phyloP scores from a whole-genome alignment of 2,329 filamentous ascomycete species.

The Fusarium concolor region DNA sequence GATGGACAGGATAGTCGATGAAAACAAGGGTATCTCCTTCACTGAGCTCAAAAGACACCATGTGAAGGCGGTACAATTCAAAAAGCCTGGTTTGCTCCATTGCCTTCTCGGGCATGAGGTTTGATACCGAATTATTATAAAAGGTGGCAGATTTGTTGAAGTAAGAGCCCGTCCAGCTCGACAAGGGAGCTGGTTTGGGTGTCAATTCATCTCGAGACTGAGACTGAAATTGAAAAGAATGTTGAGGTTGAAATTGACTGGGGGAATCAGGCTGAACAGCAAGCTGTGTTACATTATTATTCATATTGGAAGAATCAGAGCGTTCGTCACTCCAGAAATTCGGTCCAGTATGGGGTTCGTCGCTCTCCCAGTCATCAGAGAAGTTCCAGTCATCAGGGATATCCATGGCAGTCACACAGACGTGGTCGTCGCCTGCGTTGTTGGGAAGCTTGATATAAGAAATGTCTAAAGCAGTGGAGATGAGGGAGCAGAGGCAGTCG shows the following conservation, averaged over 20 bases:
- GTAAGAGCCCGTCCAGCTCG: constrained; percentile 23
- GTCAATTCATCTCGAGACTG: background rate
- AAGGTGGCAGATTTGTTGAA: constrained; percentile 36
- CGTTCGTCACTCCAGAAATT: background rate
- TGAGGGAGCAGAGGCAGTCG: background rate
- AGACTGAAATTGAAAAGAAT: background rate
- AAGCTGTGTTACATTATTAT: background rate
- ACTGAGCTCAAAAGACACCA: constrained; percentile 43
- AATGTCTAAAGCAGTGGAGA: background rate
- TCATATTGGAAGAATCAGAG: background rate
- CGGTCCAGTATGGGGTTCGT: background rate
- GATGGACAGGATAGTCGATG: constrained; percentile 53
- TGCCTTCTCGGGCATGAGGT: constrained; percentile 25
- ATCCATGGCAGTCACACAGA: constrained; percentile 17
- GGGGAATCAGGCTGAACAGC: background rate
- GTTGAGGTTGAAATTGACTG: background rate
- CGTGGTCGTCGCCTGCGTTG: background rate
- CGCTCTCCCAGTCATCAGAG: constrained; percentile 1
- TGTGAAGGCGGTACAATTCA: constrained; percentile 47
- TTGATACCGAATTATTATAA: background rate
- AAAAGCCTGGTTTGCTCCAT: constrained; percentile 40
- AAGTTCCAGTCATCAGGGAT: constrained; percentile 15
- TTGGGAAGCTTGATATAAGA: background rate
- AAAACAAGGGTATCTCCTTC: constrained; percentile 60
- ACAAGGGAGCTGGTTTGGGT: constrained; percentile 7